Conservation (phyloP, 2,329 filamentous ascomycete genomes). For the Penicillium sp. region DNA sequence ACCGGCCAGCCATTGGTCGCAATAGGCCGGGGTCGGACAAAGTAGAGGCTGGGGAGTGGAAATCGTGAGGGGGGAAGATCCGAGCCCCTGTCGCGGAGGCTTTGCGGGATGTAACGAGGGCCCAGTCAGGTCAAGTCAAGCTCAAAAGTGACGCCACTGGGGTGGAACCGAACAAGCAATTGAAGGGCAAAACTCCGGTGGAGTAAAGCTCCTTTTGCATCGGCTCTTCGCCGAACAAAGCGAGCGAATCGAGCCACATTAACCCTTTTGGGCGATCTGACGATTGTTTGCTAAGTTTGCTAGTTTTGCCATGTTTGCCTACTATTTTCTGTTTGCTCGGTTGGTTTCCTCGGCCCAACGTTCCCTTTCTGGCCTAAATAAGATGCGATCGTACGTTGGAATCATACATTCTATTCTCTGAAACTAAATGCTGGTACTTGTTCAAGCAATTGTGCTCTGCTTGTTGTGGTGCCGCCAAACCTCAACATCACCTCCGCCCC, state of each 20-base stretch:
- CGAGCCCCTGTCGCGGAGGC: slow-evolving; percentile 10
- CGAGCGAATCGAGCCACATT: background rate
- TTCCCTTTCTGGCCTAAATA: too few relatives aligned
- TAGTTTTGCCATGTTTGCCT: background rate
- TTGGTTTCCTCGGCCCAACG: too few relatives aligned
- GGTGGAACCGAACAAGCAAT: slow-evolving; percentile 12
- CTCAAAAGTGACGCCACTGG: slow-evolving; percentile 22
- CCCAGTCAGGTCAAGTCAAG: slow-evolving; percentile 18
- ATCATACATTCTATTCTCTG: background rate
- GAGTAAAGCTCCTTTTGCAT: slow-evolving; percentile 14
- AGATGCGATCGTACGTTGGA: background rate
- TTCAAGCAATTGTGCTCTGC: background rate
- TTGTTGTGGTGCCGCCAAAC: slow-evolving; percentile 76
- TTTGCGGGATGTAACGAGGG: slow-evolving; percentile 8
- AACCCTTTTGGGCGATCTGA: background rate
- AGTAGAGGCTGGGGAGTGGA: slow-evolving; percentile 10
- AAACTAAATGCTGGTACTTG: background rate
- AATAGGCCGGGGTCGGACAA: background rate
- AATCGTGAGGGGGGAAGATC: slow-evolving; percentile 20
- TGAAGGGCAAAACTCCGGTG: slow-evolving; percentile 32
- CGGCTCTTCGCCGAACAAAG: background rate
- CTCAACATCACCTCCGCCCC: slow-evolving; percentile 85
- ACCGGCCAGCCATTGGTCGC: slow-evolving; percentile 12
- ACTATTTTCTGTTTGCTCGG: too few relatives aligned
- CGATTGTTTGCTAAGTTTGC: background rate